Evolutionary conservation across 2,329 filamentous ascomycete genomes (phyloP), one percentile per base, ranked within the genome.

Genomic region (Microdochium trichocladiopsis): DNA sequence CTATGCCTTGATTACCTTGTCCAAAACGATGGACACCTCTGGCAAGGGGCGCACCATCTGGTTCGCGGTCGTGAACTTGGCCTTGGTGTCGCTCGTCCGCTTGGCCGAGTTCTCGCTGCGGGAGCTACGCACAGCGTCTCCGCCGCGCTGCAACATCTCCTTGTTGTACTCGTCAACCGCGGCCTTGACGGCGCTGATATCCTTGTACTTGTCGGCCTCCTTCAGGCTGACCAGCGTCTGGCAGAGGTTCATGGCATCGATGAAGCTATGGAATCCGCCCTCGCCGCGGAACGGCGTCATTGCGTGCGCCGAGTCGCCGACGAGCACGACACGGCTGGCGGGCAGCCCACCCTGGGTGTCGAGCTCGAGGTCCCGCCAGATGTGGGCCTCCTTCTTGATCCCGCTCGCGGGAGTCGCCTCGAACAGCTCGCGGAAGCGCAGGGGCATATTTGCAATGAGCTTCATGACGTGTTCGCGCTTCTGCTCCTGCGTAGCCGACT

Each of bases 161-260:
- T 56, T 50, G 49, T 68, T 63, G 49, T 63, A 64, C 0, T 49
- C 52, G 3, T 59, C 54, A 12, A 67, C 52, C 4, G 55, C 52
- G 3, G 49, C 50, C 51, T 56, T 48, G 16, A 62, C 51, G 8
- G 51, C 31, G 0, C 41, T 24, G 0, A 25, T 18, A n/a, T 61
- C 55, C 21, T 54, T 50, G 28, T 33, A 33, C 45, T 57, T 58
- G 31, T 55, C 50, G 4, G 60, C 53, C 14, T 52, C 47, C 28
- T 33, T 33, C 8, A 33, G 28, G 14, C 8, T 33, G 8, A 52
- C 50, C 6, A 69, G 56, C 8, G 61, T 53, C 36, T 62, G 57
- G 24, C 61, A 58, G 2, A 63, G 58, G 8, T 61, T 58, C 2
- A 64, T 54, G 57, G 90, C 87, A 47, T 89, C 86, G 9, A 57